phyloP scores from a whole-genome alignment of 495 filamentous ascomycete genomes.

The Podospora didyma region DNA sequence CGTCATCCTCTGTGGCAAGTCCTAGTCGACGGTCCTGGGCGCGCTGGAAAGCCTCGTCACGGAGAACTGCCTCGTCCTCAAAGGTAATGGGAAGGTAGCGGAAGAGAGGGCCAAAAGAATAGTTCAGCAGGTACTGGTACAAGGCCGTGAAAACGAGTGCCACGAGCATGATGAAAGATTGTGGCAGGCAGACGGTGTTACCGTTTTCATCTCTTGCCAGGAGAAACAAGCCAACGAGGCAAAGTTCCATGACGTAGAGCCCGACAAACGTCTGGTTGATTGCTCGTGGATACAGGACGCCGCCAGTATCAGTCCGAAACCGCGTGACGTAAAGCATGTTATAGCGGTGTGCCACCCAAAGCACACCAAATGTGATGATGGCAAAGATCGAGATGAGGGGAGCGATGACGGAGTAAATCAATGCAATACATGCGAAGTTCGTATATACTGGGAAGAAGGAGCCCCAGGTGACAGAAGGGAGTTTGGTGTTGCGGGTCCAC shows the following conservation, averaged over 20 bases:
- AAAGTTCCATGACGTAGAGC: slow-evolving; percentile 91
- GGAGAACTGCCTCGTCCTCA: slow-evolving; percentile 86
- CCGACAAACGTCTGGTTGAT: slow-evolving; percentile 97
- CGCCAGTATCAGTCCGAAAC: slow-evolving; percentile 87
- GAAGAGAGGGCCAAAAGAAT: slow-evolving; percentile 81
- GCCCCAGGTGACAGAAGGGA: slow-evolving; percentile 83
- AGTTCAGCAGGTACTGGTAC: slow-evolving; percentile 78
- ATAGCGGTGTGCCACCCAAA: slow-evolving; percentile 96
- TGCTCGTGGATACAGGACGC: slow-evolving; percentile 85
- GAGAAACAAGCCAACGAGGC: slow-evolving; percentile 88
- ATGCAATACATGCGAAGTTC: slow-evolving; percentile 86
- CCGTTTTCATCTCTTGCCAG: slow-evolving; percentile 62
- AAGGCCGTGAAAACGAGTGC: slow-evolving; percentile 64
- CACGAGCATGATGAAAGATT: slow-evolving; percentile 88
- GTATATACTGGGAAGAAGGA: slow-evolving; percentile 95
- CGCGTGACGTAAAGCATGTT: slow-evolving; percentile 95
- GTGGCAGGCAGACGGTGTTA: slow-evolving; percentile 63
- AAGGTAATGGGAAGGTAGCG: slow-evolving; percentile 90
- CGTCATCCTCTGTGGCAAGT: slow-evolving; percentile 45
- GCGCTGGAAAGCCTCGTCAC: slow-evolving; percentile 82
- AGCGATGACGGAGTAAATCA: slow-evolving; percentile 88
- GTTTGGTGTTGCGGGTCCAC: slow-evolving; percentile 75
- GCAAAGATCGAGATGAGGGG: slow-evolving; percentile 92
- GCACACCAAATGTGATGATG: slow-evolving; percentile 86
- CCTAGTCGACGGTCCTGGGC: slow-evolving; percentile 64